Conservation (phyloP, 768 basidiomycete species). For the Clitopilus hobsonii region DNA sequence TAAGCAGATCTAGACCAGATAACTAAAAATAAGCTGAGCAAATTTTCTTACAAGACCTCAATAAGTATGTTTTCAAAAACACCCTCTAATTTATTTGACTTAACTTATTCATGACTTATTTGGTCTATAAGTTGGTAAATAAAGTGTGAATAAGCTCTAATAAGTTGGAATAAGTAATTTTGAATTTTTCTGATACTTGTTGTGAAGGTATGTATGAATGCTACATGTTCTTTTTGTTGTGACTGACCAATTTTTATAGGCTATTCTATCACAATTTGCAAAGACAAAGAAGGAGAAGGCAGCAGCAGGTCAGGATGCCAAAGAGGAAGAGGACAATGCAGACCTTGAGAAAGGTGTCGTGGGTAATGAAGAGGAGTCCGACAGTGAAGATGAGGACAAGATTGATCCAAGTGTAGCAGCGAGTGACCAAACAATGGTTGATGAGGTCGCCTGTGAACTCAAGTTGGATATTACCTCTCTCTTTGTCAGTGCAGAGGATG, state of each 20-base stretch:
- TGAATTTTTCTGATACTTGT: too few species aligned
- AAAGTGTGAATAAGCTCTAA: too few species aligned
- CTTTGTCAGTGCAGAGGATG: background rate
- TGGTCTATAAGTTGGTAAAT: too few species aligned
- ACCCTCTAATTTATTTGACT: background rate
- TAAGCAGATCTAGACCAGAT: too few species aligned
- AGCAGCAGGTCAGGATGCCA: too few species aligned
- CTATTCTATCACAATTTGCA: conserved; percentile 15
- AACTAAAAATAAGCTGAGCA: conserved; percentile 13
- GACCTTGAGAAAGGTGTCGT: conserved; percentile 3
- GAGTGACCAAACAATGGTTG: conserved; percentile 1
- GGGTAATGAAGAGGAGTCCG: conserved; percentile 4
- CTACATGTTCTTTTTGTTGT: too few species aligned
- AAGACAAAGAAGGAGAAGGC: background rate
- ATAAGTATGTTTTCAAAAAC: conserved; percentile 7
- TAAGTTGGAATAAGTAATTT: too few species aligned
- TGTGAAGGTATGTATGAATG: too few species aligned
- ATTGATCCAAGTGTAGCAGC: conserved; percentile 1
- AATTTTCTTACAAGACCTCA: conserved; percentile 12
- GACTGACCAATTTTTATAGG: too few species aligned
- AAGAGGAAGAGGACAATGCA: background rate
- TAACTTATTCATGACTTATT: background rate
- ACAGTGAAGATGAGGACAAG: conserved; percentile 8
- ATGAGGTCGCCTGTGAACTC: background rate
- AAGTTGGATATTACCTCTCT: background rate